Evolutionary conservation across 2,329 filamentous ascomycete genomes (phyloP), one percentile per base, ranked within the genome.

Genomic region (Apiospora hydei): DNA sequence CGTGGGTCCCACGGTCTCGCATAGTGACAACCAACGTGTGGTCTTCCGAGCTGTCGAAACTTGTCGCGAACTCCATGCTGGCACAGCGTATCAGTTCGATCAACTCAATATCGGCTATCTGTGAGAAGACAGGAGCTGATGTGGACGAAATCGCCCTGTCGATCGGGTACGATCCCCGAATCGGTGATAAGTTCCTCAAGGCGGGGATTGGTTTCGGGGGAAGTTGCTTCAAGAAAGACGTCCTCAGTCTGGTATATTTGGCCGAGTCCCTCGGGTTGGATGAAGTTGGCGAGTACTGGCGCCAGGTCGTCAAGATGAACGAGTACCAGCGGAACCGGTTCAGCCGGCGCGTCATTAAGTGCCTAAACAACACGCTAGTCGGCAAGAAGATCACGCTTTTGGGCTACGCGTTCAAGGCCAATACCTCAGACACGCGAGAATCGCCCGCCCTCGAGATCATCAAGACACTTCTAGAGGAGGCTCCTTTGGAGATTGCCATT

Each of bases 151-250:
- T 96, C 2, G 88, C 92, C 18, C 84, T 85, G 47, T 89, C 91
- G 7, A 87, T 93, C 43, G 93, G 93, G 69, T 84, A 90, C 49
- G 93, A 96, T 77, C 86, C 87, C 10, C 88, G 93, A 69, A 93
- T 96, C 72, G 93, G 93, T 8, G 85, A 88, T 74, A 90, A 91
- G 79, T 93, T 94, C 82, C 85, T 96, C 53, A 91, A 93, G 81
- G 91, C 93, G 10, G 91, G 91, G 51, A 88, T 94, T 46, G 93
- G 93, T 21, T 96, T 95, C 77, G 93, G 93, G 71, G 93, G 93
- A 26, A 93, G 90, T 73, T 96, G 93, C 82, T 95, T 96, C 85
- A 90, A 92, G 81, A 96, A 96, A 82, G 93, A 96, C 78, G 89
- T 95, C 57, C 85, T 93, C 68, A 93, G 89, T 80, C 84, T 96